Percentiles rank a stretch among this genome's conserved stretches.
Evolutionary conservation across 768 basidiomycete species (phyloP).

Genomic region (Auriscalpium vulgare): DNA sequence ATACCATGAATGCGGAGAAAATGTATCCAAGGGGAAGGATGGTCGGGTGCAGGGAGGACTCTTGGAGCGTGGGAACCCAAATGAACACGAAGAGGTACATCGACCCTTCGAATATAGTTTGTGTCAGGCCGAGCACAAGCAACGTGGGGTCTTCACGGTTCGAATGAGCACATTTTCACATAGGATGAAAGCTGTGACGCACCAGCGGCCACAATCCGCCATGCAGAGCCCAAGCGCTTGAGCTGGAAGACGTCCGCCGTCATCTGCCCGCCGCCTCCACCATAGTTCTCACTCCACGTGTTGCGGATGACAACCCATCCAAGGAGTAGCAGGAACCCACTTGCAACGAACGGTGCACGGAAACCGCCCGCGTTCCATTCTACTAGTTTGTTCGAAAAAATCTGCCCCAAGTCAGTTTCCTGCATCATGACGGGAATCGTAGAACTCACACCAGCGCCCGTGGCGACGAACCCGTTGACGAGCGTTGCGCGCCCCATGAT

Average conservation of each 20-base stretch:
- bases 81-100: conserved; percentile 84
- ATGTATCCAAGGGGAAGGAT: conserved; percentile 68
- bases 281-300: conserved; percentile 67
- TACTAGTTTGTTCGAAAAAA: conserved; percentile 47
- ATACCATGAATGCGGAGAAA: conserved; percentile 75
- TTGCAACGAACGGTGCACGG: conserved; percentile 59
- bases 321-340: conserved; percentile 45
- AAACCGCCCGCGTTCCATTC: conserved; percentile 37
- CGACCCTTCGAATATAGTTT: conserved; percentile 78
- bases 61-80: conserved; percentile 74
- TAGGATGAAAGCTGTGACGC: background rate
- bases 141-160: conserved; percentile 43
- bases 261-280: conserved; percentile 28
- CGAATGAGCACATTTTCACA: background rate
- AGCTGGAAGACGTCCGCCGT: conserved; percentile 41
- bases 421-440: background rate
- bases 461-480: conserved; percentile 66
- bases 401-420: background rate
- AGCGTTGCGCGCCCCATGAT: conserved; percentile 72
- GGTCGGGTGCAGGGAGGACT: conserved; percentile 33
- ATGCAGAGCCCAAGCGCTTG: conserved; percentile 45
- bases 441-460: conserved; percentile 55
- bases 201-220: conserved; percentile 37
- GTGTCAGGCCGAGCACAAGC: conserved; percentile 58
- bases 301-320: conserved; percentile 49